Percentiles rank a stretch among this genome's conserved stretches.
These are phyloP conservation scores for Boletus eberwhitei DNA, from an alignment of 768 basidiomycete species.

Conservation along the genomic window DNA sequence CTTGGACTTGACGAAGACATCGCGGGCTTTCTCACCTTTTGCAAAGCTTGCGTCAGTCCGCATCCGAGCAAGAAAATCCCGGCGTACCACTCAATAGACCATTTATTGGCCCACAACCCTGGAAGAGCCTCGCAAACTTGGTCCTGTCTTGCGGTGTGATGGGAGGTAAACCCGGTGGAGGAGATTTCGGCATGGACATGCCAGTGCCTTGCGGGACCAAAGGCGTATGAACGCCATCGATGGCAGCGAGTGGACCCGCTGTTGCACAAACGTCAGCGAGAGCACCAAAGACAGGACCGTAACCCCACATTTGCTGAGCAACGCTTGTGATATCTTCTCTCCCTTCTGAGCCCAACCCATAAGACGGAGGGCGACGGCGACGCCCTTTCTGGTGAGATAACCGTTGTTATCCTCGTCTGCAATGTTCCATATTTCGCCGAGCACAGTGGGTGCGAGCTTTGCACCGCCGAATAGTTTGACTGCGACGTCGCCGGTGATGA, in stretches of 20 bases:
- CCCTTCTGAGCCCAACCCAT: conserved; percentile 93
- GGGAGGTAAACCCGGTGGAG: conserved; percentile 55
- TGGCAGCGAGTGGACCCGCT: conserved; percentile 84
- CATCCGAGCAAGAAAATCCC: neutral
- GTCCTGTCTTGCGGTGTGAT: conserved; percentile 76
- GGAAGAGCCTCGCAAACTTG: conserved; percentile 82
- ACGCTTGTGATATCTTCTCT: conserved; percentile 58
- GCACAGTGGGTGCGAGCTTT: conserved; percentile 67
- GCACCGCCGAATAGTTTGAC: conserved; percentile 83
- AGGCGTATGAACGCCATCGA: conserved; percentile 59
- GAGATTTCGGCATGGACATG: conserved; percentile 60
- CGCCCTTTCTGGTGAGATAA: conserved; percentile 83
- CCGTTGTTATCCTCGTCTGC: conserved; percentile 95
- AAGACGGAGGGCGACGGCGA: conserved; percentile 83
- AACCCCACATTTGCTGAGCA: conserved; percentile 68
- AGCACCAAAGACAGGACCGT: neutral
- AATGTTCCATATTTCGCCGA: conserved; percentile 93
- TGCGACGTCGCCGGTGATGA: conserved; percentile 88
- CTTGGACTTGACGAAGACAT: conserved; percentile 89
- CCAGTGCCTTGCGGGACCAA: conserved; percentile 56
- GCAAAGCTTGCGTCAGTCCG: neutral
- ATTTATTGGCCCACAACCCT: conserved; percentile 62
- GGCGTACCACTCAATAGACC: conserved; percentile 74
- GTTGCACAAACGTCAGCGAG: conserved; percentile 16
- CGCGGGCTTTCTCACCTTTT: conserved; percentile 77